Evolutionary conservation across 371 early-diverging fungal genomes (phyloP).

Genomic region (Mycotypha africana): DNA sequence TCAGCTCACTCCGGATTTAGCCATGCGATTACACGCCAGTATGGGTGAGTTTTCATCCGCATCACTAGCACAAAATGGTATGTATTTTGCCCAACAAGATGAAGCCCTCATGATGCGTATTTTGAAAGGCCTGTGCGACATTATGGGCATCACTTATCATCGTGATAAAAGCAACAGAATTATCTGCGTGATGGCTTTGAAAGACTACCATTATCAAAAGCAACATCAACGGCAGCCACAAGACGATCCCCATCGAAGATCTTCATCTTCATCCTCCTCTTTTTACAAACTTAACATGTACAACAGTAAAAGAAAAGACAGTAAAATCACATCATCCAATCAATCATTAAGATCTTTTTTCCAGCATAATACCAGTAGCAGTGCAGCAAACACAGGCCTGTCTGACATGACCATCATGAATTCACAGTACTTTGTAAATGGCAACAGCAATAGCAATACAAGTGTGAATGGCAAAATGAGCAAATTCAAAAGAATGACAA

Average conservation of each 20-base stretch:
- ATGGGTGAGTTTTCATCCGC: constrained; percentile 20
- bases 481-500: constrained; percentile 19
- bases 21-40: constrained; percentile 2
- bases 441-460: background rate
- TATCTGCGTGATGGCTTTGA: constrained; percentile 31
- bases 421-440: background rate
- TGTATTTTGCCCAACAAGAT: constrained; percentile 23
- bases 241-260: no score
- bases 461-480: constrained; percentile 1
- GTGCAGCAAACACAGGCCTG: constrained; percentile 8
- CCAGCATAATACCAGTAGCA: background rate
- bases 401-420: constrained; percentile 14
- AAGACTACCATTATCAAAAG: constrained; percentile 23
- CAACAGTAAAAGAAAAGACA: constrained; percentile 16
- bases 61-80: constrained; percentile 4
- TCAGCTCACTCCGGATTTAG: constrained; percentile 19
- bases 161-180: constrained; percentile 27
- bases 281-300: constrained; percentile 18
- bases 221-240: no score
- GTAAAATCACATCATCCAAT: constrained; percentile 11
- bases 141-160: constrained; percentile 36
- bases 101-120: constrained; percentile 32
- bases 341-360: no score
- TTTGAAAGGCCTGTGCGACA: constrained; percentile 32
- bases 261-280: background rate